Evolutionary conservation across 805 yeast species (phyloP).

Genomic region (Starmerella floris): DNA sequence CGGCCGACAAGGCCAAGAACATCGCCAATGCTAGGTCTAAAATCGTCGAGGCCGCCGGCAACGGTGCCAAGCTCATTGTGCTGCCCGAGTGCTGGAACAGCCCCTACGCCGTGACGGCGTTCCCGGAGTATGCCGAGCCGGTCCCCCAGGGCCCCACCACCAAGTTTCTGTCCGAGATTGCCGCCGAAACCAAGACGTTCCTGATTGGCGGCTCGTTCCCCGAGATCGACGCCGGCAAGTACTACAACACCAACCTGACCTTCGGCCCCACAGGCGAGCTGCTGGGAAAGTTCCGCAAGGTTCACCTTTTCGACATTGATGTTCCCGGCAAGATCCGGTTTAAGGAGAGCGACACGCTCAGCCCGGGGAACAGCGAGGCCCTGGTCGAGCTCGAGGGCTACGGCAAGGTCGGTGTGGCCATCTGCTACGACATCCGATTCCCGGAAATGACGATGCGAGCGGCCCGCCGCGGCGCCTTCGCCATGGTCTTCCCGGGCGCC

Average conservation of each 20-base stretch:
- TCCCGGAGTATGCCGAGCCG: constrained; percentile 75
- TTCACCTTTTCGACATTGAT: constrained; percentile 81
- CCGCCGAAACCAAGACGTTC: constrained; percentile 47
- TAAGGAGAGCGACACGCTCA: constrained; percentile 61
- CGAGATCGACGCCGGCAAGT: constrained; percentile 43
- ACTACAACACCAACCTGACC: constrained; percentile 62
- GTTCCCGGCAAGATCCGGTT: constrained; percentile 84
- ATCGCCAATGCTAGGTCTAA: constrained; percentile 51
- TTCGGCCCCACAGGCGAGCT: constrained; percentile 61
- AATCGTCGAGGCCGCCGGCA: constrained; percentile 53
- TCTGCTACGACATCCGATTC: constrained; percentile 88
- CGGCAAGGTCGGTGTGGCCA: constrained; percentile 48
- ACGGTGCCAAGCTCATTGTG: constrained; percentile 59
- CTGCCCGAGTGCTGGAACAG: constrained; percentile 95
- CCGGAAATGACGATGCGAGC: constrained; percentile 63
- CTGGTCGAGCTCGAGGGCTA: constrained; percentile 50
- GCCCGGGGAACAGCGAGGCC: constrained; percentile 74
- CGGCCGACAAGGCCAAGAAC: constrained; percentile 70
- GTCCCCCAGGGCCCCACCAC: constrained; percentile 63
- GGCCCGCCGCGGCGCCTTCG: constrained; percentile 52
- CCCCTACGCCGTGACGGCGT: constrained; percentile 79
- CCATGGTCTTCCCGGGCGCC: constrained; percentile 81
- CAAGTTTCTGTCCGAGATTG: constrained; percentile 45
- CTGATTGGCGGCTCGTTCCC: constrained; percentile 91
- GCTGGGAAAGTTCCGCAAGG: constrained; percentile 81